Percentiles rank a stretch among this genome's conserved stretches.
Conservation (phyloP, 2,329 filamentous ascomycete species). For the Neospermospora avenae region DNA sequence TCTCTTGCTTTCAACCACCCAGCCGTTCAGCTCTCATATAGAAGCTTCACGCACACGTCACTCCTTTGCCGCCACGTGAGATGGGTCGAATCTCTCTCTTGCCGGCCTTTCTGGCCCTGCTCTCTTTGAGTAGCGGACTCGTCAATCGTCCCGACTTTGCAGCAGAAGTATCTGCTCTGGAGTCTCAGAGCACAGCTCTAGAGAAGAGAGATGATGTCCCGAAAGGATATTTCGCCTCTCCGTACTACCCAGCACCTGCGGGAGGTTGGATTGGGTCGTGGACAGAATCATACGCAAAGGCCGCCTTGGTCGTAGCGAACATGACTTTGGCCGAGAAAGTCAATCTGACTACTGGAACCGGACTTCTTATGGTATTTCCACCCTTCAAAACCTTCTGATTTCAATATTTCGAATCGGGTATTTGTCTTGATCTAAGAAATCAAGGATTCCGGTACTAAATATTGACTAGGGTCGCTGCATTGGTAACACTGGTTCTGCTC, state of each 20-base stretch:
- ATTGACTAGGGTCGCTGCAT: constrained; percentile 54
- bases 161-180: constrained; percentile 4
- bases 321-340: constrained; percentile 82
- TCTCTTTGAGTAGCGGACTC: background rate
- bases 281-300: constrained; percentile 68
- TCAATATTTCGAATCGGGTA: no score
- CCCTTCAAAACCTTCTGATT: no score
- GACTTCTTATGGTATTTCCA: constrained; percentile 56
- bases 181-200: background rate
- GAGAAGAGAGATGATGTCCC: constrained; percentile 26
- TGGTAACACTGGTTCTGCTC: constrained; percentile 71
- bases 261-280: constrained; percentile 59
- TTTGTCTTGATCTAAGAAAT: no score
- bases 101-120: constrained; percentile 1
- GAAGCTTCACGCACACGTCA: background rate
- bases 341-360: constrained; percentile 70
- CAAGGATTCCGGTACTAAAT: no score
- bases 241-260: constrained; percentile 33
- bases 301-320: constrained; percentile 62
- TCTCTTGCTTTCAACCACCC: background rate
- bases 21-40: background rate
- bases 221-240: constrained; percentile 28
- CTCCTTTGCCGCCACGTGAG: background rate
- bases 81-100: background rate
- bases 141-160: constrained; percentile 17